Evolutionary conservation across 2,329 filamentous ascomycete genomes (phyloP), one percentile per base, ranked within the genome.

Genomic region (Colletotrichum chlorophyti): DNA sequence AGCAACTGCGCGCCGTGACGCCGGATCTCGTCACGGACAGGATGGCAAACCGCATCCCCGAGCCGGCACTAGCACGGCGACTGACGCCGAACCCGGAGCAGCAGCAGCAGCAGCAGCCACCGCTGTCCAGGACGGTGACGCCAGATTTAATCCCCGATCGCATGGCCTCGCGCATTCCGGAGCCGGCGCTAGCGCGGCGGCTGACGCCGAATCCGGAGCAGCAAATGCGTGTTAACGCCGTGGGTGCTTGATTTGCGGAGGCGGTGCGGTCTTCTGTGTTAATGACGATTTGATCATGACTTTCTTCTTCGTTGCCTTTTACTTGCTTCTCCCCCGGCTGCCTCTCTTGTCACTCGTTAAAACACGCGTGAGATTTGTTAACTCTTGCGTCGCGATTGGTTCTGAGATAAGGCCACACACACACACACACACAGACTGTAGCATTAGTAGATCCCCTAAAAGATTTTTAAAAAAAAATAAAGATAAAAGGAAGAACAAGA

Each of bases 111-210:
- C 66, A 62, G 23, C 63, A 61, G 46, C 42, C 67, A n/a, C n/a
- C 48, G 10, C 19, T 45, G 5, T 53, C 49, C 19, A 35, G 49
- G 14, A 35, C 49, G 10, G 76, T 80, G 23, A 85, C 83, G 2
- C 83, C 83, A 0, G 85, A 87, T 41, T 71, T 87, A 41, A 69
- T 86, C 10, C 84, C 83, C 11, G 85, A 88, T 66, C 78, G 83
- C 50, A 87, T 86, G 84, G 82, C 81, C 6, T 81, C 83, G 53
- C 80, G 83, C 50, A 80, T 85, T 35, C 76, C 79, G 9, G 80
- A 82, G 53, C 77, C 80, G 9, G 72, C 70, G 15, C 70, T 82
- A 35, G 68, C 72, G 52, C 62, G 68, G 41, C 73, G 80, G 23
- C 65, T 82, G 61, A 83, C 80, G 7, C 80, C 80, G 2, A 79